Conservation (phyloP, 257 asterid species). For the Parsonsia alboflavescens region DNA sequence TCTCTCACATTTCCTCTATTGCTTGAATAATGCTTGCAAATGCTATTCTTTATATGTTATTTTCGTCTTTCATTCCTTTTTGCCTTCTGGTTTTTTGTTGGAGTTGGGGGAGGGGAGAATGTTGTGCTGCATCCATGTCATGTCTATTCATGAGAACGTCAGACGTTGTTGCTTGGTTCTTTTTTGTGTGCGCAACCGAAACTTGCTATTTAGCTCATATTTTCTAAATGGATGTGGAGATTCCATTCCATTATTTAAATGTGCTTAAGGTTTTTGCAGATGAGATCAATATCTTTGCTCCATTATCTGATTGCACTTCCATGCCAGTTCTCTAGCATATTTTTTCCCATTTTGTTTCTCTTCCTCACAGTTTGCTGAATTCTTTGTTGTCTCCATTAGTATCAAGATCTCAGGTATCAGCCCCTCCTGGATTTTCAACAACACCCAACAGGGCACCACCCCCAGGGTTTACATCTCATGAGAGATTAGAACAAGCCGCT, state of each 20-base stretch:
- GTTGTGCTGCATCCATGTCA: neutral
- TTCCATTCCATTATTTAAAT: neutral
- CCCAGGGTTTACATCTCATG: conserved; percentile 80
- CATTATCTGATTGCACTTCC: neutral
- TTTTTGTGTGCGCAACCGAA: no score
- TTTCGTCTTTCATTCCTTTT: neutral
- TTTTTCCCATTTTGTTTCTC: neutral
- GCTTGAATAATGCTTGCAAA: neutral
- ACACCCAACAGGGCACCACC: conserved; percentile 77
- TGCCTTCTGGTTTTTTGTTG: no score
- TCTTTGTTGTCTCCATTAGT: conserved; percentile 38
- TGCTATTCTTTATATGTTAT: neutral
- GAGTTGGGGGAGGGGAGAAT: neutral
- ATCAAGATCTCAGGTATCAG: conserved; percentile 78
- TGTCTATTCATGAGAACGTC: neutral
- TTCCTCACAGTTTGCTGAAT: conserved; percentile 11
- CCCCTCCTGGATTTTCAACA: conserved; percentile 92
- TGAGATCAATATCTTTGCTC: neutral
- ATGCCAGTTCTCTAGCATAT: neutral
- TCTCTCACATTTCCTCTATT: neutral
- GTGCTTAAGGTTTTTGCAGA: neutral
- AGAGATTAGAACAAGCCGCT: conserved; percentile 46
- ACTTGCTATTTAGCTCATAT: neutral
- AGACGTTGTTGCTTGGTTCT: no score
- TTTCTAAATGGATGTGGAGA: neutral